Base-by-base conservation (phyloP, 164 flowering plant species). In the Kingdonia uniflora region DNA sequence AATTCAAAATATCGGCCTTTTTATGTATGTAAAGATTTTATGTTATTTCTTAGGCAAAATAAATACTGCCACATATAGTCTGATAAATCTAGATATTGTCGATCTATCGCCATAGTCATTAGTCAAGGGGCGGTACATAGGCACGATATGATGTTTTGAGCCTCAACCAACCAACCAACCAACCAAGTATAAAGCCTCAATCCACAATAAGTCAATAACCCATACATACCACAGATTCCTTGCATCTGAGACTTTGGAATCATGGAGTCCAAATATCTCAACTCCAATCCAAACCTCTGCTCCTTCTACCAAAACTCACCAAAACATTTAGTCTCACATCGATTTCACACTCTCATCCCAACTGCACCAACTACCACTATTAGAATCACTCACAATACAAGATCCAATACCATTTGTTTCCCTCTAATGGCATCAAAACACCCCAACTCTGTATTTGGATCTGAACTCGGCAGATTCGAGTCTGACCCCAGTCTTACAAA, bases 401-500 rank as follows among this genome's bases (percentile, higher is more conserved):
- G 6, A 29, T 29, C 6, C 35, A 14, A 56, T 45, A 5, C 21
- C 33, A 3, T 41, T 47, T 26, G 48, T 33, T 25, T 62, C 47
- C 14, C 63, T n/a, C 46, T 73, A 21, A 77, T 75, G 80, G 72
- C 71, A 20, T 61, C 76, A 11, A 54, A 11, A 21, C 49, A 64
- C 3, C 15, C 64, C 24, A 25, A 13, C 19, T 12, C 19, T 19
- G 29, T 4, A 25, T 22, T 61, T 22, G 47, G 54, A 6, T 23
- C 55, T 24, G 52, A 53, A 24, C 52, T 44, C 40, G 66, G 68
- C 2, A 60, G 61, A 2, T 63, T 68, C 5, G 69, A 71, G 2
- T 63, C 75, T 2, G 82, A 81, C 23, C 67, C 83, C 0, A 69
- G 67, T 11, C 90, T 84, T 43, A 72, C 63, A 40, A 85, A 85